A percentile compares a stretch with the other conserved stretches of the same genome.
Evolutionary conservation across 305 asterid species (phyloP).

Genomic region (Fraxinus nigra): DNA sequence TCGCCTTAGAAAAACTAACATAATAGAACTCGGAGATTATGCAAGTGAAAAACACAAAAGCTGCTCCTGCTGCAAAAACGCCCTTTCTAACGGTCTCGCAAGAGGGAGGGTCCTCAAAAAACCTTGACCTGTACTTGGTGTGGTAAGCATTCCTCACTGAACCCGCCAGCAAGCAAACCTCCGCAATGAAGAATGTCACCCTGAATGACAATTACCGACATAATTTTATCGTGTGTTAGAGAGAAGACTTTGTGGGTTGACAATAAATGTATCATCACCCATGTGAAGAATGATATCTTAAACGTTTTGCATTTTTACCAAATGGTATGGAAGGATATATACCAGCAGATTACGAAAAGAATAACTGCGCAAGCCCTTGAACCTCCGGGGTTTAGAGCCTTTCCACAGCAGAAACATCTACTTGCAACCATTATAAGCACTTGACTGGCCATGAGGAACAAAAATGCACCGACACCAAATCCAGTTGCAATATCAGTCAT

Average conservation of each 20-base stretch:
- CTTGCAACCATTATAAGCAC: slow-evolving; percentile 66
- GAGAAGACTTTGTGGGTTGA: neutral
- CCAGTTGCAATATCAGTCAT: slow-evolving; percentile 87
- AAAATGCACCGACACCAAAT: slow-evolving; percentile 82
- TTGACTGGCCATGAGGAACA: slow-evolving; percentile 80
- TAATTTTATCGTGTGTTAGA: neutral
- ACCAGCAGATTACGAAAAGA: slow-evolving; percentile 90
- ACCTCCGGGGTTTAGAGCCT: slow-evolving; percentile 78
- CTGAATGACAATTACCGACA: slow-evolving; percentile 35
- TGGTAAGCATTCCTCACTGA: slow-evolving; percentile 91
- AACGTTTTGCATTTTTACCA: neutral
- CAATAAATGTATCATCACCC: neutral
- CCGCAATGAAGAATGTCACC: slow-evolving; percentile 77
- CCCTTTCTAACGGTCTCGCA: slow-evolving; percentile 91
- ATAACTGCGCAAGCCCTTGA: slow-evolving; percentile 86
- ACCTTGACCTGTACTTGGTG: slow-evolving; percentile 55
- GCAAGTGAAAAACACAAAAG: slow-evolving; percentile 67
- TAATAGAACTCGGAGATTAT: slow-evolving; percentile 72
- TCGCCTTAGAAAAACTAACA: slow-evolving; percentile 55
- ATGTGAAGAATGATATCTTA: neutral
- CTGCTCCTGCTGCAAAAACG: slow-evolving; percentile 93
- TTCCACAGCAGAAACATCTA: slow-evolving; percentile 86
- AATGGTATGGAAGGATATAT: neutral
- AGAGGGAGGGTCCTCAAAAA: slow-evolving; percentile 50
- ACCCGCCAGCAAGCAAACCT: slow-evolving; percentile 84